Conservation (phyloP, 148 eudicot genomes). For the Tetragonia tetragonoides region DNA sequence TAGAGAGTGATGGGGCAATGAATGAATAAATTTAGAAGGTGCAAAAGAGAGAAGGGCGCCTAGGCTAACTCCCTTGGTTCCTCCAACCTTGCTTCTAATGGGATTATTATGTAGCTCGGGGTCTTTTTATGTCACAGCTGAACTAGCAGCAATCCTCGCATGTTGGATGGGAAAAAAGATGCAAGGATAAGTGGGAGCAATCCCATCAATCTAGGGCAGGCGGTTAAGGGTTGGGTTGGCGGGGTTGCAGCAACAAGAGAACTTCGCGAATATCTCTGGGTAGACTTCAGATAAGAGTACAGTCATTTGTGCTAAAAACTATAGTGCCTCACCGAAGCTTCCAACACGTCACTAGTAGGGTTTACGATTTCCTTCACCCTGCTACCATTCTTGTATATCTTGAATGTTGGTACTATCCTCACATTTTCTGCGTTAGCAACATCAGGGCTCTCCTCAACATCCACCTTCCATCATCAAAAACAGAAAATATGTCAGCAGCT, state of each 20-base stretch:
- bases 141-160: slow-evolving; percentile 19
- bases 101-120: slow-evolving; percentile 41
- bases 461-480: slow-evolving; percentile 45
- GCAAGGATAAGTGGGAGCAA: slow-evolving; percentile 25
- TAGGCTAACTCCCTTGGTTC: slow-evolving; percentile 35
- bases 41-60: slow-evolving; percentile 26
- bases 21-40: slow-evolving; percentile 49
- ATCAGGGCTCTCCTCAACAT: slow-evolving; percentile 55
- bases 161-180: slow-evolving; percentile 7
- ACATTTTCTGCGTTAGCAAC: slow-evolving; percentile 65
- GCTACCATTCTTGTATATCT: slow-evolving; percentile 72
- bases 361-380: slow-evolving; percentile 74
- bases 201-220: slow-evolving; percentile 10
- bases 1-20: slow-evolving; percentile 36
- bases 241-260: slow-evolving; percentile 26
- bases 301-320: slow-evolving; percentile 35
- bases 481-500: neutral
- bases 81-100: slow-evolving; percentile 30
- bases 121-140: slow-evolving; percentile 33
- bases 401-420: slow-evolving; percentile 73
- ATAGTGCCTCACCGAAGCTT: slow-evolving; percentile 88
- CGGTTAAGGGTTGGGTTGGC: neutral
- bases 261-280: slow-evolving; percentile 13
- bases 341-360: slow-evolving; percentile 70
- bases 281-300: slow-evolving; percentile 14